Percentiles rank a stretch among this genome's conserved stretches.
Conservation (phyloP, 257 asterid genomes). For the Solanum medicagineum region DNA sequence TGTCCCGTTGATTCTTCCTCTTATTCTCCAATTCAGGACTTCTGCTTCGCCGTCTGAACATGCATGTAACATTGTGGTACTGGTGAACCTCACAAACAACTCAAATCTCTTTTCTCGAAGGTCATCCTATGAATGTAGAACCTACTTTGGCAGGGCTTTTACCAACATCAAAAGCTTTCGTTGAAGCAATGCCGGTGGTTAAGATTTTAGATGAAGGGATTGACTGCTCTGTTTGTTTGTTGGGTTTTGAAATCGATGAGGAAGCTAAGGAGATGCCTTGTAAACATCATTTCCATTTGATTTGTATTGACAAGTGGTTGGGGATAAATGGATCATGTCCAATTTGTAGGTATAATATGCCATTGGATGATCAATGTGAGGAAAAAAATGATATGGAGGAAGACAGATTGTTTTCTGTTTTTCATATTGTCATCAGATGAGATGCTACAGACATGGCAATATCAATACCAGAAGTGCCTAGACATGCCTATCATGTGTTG, state of each 20-base stretch:
- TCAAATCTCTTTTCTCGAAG: neutral
- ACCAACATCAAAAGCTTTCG: neutral
- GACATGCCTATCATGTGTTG: neutral
- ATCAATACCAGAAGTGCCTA: neutral
- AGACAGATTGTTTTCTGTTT: neutral
- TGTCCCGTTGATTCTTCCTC: neutral
- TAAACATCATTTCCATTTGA: constrained; percentile 20
- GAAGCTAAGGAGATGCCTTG: constrained; percentile 48
- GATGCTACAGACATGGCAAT: neutral
- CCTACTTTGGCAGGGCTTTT: neutral
- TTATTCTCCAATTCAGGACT: neutral
- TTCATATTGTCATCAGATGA: neutral
- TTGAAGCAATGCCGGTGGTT: neutral
- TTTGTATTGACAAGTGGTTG: constrained; percentile 37
- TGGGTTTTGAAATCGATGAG: neutral
- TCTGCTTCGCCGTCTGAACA: neutral
- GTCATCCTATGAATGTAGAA: neutral
- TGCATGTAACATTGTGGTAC: neutral
- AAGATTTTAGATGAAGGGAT: neutral
- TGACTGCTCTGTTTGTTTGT: constrained; percentile 3
- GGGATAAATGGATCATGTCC: constrained; percentile 34
- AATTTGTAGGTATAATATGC: constrained; percentile 38
- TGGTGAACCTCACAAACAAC: neutral
- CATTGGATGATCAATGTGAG: neutral
- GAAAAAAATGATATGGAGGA: neutral